phyloP scores from a whole-genome alignment of 495 filamentous ascomycete genomes.

The Lophium mytilinum region DNA sequence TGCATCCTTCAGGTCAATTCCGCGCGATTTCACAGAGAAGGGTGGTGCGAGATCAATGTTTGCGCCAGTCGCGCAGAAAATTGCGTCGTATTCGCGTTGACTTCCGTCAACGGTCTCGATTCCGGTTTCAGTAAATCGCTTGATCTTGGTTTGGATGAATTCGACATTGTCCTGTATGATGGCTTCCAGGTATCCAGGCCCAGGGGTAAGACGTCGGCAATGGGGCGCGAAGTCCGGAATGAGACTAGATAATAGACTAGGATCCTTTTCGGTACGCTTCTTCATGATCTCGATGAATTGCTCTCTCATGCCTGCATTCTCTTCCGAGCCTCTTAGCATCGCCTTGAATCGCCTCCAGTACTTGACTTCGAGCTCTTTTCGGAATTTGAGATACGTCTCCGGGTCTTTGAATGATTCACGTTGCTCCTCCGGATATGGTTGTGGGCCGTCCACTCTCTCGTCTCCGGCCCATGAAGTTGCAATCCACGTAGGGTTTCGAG shows the following conservation, averaged over 20 bases:
- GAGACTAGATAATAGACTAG: conserved; percentile 46
- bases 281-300: conserved; percentile 31
- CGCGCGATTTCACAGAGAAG: conserved; percentile 48
- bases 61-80: conserved; percentile 63
- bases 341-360: conserved; percentile 50
- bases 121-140: conserved; percentile 47
- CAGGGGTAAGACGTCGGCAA: conserved; percentile 64
- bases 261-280: conserved; percentile 45
- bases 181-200: conserved; percentile 64
- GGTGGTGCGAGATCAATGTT: conserved; percentile 51
- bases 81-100: conserved; percentile 33
- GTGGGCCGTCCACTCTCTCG: conserved; percentile 38
- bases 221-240: conserved; percentile 58
- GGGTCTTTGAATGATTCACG: conserved; percentile 43
- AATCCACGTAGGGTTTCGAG: conserved; percentile 63
- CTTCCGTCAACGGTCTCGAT: conserved; percentile 30
- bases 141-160: conserved; percentile 50
- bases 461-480: conserved; percentile 44
- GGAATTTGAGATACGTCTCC: conserved; percentile 41
- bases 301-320: conserved; percentile 11
- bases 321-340: conserved; percentile 32
- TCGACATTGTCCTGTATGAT: conserved; percentile 54
- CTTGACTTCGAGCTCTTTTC: conserved; percentile 45
- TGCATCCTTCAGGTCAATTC: conserved; percentile 41
- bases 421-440: conserved; percentile 44